Percentiles rank a stretch among this genome's conserved stretches.
These are phyloP conservation scores for Xenosphaeropsis pyriputrescens DNA, from an alignment of 2,329 filamentous ascomycete genomes.

Conservation along the genomic window DNA sequence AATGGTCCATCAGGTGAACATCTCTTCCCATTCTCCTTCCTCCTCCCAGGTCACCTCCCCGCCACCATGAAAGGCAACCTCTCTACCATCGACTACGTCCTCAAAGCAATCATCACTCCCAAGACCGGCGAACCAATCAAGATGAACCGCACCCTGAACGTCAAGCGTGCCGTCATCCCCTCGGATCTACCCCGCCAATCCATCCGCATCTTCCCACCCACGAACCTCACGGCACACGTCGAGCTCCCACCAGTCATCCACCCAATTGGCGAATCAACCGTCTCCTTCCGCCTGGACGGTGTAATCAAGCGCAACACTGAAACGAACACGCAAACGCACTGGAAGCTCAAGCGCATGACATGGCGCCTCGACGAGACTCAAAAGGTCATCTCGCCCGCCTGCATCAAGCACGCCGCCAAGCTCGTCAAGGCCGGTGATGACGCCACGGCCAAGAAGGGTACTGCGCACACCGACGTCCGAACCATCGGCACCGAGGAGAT, in stretches of 20 bases:
- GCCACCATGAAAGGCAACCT: conserved; percentile 65
- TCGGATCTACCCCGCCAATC: conserved; percentile 75
- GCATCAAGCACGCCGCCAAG: conserved; percentile 57
- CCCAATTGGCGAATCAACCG: conserved; percentile 68
- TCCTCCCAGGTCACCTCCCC: conserved; percentile 76
- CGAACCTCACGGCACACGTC: conserved; percentile 78
- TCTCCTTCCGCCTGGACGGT: conserved; percentile 74
- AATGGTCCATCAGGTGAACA: conserved; percentile 37
- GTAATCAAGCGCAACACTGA: conserved; percentile 57
- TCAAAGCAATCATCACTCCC: conserved; percentile 51
- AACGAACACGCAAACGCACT: conserved; percentile 59
- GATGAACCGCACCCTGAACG: conserved; percentile 52
- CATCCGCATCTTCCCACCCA: conserved; percentile 89
- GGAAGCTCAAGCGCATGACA: conserved; percentile 80
- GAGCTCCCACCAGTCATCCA: conserved; percentile 73
- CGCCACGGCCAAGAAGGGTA: conserved; percentile 40
- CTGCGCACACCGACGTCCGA: conserved; percentile 60
- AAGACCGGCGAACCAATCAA: conserved; percentile 47
- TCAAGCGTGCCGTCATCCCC: conserved; percentile 63
- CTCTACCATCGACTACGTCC: conserved; percentile 62
- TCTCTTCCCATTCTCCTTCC: conserved; percentile 75
- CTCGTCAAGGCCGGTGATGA: conserved; percentile 33
- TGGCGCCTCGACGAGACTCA: conserved; percentile 89
- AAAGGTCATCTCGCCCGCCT: conserved; percentile 66
- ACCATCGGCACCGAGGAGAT: conserved; percentile 70